Evolutionary conservation across 2,329 filamentous ascomycete genomes (phyloP).

Genomic region (Pestalotiopsis sp.): DNA sequence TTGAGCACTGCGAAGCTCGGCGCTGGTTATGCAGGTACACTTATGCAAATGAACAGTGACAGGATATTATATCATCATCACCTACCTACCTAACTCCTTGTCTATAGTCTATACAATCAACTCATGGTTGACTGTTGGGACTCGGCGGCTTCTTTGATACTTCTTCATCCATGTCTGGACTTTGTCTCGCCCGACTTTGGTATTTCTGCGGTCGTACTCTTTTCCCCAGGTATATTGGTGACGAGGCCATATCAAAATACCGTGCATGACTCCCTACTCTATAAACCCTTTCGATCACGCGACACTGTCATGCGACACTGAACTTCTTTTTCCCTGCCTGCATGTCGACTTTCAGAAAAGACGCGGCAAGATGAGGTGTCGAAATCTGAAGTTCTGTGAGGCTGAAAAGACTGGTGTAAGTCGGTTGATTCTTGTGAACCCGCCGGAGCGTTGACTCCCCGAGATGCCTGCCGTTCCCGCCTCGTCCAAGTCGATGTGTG

Average conservation of each 20-base stretch:
- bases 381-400: not conserved
- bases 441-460: not conserved
- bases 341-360: not conserved
- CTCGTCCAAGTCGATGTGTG: not conserved
- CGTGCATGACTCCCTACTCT: not conserved
- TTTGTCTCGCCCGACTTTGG: not conserved
- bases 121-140: too few relatives aligned
- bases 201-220: not conserved
- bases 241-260: not conserved
- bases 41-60: not conserved
- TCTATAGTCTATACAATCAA: too few relatives aligned
- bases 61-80: not conserved
- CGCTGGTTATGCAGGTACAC: too few relatives aligned
- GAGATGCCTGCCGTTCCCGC: not conserved
- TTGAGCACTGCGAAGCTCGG: too few relatives aligned
- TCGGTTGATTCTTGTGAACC: not conserved
- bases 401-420: not conserved
- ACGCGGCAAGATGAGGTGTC: not conserved
- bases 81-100: not conserved
- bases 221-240: too few relatives aligned
- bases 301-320: not conserved
- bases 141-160: too few relatives aligned
- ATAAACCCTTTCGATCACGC: not conserved
- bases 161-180: not conserved
- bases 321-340: not conserved